phyloP scores from a whole-genome alignment of 331 rosid genomes.

The Quercus phellos region DNA sequence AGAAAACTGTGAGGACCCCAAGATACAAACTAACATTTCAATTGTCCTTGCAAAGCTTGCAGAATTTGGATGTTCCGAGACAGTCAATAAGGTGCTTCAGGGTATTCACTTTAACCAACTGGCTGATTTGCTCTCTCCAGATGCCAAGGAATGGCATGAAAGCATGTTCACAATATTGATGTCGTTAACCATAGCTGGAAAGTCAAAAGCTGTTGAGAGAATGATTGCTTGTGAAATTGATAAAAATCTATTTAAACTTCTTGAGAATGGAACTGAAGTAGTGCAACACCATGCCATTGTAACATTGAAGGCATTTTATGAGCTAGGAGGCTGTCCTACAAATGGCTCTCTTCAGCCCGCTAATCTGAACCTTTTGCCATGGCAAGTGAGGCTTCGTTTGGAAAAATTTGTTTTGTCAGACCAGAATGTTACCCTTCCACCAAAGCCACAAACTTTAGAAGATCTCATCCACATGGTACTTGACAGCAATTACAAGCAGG shows the following conservation, averaged over 20 bases:
- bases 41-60: constrained; percentile 27
- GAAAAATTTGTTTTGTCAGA: constrained; percentile 19
- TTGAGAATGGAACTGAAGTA: constrained; percentile 25
- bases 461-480: constrained; percentile 16
- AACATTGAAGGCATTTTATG: constrained; percentile 26
- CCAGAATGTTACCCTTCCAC: constrained; percentile 1
- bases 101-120: constrained; percentile 15
- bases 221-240: constrained; percentile 25
- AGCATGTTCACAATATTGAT: constrained; percentile 23
- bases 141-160: constrained; percentile 30
- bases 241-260: constrained; percentile 24
- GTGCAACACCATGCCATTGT: constrained; percentile 26
- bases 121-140: constrained; percentile 24
- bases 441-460: constrained; percentile 21
- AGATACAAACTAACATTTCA: constrained; percentile 23
- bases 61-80: constrained; percentile 23
- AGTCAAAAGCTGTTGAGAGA: constrained; percentile 22
- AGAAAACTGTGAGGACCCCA: constrained; percentile 17
- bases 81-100: constrained; percentile 22
- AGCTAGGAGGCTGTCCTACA: constrained; percentile 15
- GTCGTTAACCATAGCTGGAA: constrained; percentile 24
- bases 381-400: constrained; percentile 29
- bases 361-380: constrained; percentile 26
- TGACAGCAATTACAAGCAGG: constrained; percentile 14
- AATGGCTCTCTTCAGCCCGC: constrained; percentile 12